Percentiles rank a stretch among this genome's conserved stretches.
These are phyloP conservation scores for Hypoxylon sp. DNA, from an alignment of 2,329 filamentous ascomycete genomes.

Conservation along the genomic window DNA sequence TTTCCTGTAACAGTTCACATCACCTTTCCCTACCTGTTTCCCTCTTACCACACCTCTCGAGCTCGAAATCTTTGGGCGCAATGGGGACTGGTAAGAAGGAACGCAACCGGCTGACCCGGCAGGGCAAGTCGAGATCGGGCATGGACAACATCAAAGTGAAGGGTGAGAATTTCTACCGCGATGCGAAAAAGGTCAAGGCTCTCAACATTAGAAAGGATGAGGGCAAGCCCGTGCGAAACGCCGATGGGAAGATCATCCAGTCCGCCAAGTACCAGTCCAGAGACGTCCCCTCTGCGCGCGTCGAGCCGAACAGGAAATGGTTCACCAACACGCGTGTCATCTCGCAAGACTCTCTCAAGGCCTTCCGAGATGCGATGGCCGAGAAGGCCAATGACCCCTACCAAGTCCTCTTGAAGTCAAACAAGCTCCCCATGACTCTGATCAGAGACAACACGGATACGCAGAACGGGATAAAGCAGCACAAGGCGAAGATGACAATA, in stretches of 20 bases:
- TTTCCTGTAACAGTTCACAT: constrained; percentile 7
- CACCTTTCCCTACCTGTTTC: constrained; percentile 21
- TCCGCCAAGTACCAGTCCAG: constrained; percentile 87
- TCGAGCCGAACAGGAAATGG: constrained; percentile 98
- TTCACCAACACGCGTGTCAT: constrained; percentile 94
- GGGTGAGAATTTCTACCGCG: constrained; percentile 97
- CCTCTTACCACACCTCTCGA: constrained; percentile 44
- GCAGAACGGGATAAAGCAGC: constrained; percentile 89
- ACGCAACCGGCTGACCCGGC: constrained; percentile 81
- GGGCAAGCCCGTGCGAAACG: constrained; percentile 85
- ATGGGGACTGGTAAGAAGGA: constrained; percentile 98
- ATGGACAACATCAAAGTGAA: constrained; percentile 93
- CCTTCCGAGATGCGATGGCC: constrained; percentile 92
- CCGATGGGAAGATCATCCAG: constrained; percentile 85
- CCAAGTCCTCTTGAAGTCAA: constrained; percentile 93
- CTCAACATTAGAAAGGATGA: constrained; percentile 94
- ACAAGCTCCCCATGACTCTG: constrained; percentile 96
- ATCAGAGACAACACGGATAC: constrained; percentile 81
- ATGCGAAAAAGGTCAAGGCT: constrained; percentile 89
- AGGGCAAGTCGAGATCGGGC: constrained; percentile 88
- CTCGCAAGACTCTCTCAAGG: constrained; percentile 86
- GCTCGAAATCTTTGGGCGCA: constrained; percentile 53
- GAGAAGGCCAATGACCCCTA: constrained; percentile 93
- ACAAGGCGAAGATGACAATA: constrained; percentile 93
- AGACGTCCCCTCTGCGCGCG: constrained; percentile 84